These are phyloP conservation scores for Pythium coloratum DNA, from an alignment of 352 stramenopile genomes.

Conservation along the genomic window DNA sequence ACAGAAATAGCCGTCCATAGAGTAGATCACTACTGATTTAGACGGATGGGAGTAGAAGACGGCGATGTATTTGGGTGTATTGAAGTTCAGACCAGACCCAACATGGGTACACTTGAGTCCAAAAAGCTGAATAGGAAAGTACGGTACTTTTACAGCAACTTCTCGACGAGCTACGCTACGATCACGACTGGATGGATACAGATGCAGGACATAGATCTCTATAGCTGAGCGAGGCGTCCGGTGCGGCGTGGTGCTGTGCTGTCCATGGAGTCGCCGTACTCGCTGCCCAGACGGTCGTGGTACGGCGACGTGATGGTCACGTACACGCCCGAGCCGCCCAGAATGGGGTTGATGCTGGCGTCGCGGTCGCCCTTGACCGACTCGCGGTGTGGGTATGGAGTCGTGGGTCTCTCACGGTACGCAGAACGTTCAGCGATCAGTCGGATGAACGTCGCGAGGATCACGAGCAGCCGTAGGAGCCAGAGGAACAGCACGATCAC, in stretches of 20 bases:
- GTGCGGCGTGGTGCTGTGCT: slow-evolving; percentile 10
- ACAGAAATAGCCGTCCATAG: neutral
- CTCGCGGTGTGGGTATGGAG: slow-evolving; percentile 7
- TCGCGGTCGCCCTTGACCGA: slow-evolving; percentile 19
- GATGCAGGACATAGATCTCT: slow-evolving; percentile 5
- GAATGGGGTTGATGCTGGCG: slow-evolving; percentile 20
- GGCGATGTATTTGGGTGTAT: slow-evolving; percentile 8
- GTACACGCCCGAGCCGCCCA: slow-evolving; percentile 24
- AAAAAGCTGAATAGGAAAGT: neutral
- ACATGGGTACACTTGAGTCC: slow-evolving; percentile 5
- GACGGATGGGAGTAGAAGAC: neutral
- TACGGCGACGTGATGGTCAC: slow-evolving; percentile 27
- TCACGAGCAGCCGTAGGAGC: slow-evolving; percentile 31
- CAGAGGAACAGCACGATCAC: slow-evolving; percentile 34
- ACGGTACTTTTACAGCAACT: neutral
- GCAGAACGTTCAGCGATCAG: slow-evolving; percentile 17
- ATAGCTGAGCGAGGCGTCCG: slow-evolving; percentile 20
- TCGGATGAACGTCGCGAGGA: slow-evolving; percentile 31
- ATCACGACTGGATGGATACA: neutral
- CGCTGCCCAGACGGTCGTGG: slow-evolving; percentile 16
- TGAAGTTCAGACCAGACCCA: slow-evolving; percentile 1
- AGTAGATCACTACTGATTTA: neutral
- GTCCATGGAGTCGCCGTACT: slow-evolving; percentile 22
- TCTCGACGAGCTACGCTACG: neutral
- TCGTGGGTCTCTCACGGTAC: neutral